Evolutionary conservation across 495 filamentous ascomycete genomes (phyloP).

Genomic region (Penicillium arizonense): DNA sequence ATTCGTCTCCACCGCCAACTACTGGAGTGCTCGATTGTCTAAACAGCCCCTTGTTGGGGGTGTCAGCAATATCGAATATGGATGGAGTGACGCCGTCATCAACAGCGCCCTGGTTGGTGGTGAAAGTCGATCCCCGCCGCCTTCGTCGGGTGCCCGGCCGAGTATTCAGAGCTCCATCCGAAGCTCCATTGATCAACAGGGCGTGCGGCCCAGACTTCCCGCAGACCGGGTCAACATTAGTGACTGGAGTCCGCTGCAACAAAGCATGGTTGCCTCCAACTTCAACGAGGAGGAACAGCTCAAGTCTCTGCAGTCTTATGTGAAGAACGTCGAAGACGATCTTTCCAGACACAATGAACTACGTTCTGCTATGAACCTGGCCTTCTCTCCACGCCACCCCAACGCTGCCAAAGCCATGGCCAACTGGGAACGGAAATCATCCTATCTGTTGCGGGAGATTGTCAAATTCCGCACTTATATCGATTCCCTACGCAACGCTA

Average conservation of each 20-base stretch:
- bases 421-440: constrained; percentile 96
- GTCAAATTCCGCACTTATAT: constrained; percentile 96
- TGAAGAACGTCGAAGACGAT: constrained; percentile 82
- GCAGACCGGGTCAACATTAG: constrained; percentile 83
- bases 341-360: constrained; percentile 84
- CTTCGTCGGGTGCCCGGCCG: constrained; percentile 47
- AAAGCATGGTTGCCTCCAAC: constrained; percentile 80
- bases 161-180: constrained; percentile 72
- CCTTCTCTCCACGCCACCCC: constrained; percentile 82
- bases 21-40: constrained; percentile 92
- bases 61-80: constrained; percentile 96
- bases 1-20: constrained; percentile 93
- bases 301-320: constrained; percentile 69
- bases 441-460: constrained; percentile 89
- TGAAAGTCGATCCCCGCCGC: constrained; percentile 44
- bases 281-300: constrained; percentile 80
- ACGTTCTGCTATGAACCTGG: constrained; percentile 77
- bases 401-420: constrained; percentile 81
- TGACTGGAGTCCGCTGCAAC: constrained; percentile 91
- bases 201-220: constrained; percentile 65
- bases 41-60: constrained; percentile 90
- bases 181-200: constrained; percentile 67
- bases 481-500: constrained; percentile 67
- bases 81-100: constrained; percentile 89
- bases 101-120: constrained; percentile 64